These are phyloP conservation scores for Paragyromitra xinjiangensis DNA, from an alignment of 495 filamentous ascomycete genomes.

Conservation along the genomic window DNA sequence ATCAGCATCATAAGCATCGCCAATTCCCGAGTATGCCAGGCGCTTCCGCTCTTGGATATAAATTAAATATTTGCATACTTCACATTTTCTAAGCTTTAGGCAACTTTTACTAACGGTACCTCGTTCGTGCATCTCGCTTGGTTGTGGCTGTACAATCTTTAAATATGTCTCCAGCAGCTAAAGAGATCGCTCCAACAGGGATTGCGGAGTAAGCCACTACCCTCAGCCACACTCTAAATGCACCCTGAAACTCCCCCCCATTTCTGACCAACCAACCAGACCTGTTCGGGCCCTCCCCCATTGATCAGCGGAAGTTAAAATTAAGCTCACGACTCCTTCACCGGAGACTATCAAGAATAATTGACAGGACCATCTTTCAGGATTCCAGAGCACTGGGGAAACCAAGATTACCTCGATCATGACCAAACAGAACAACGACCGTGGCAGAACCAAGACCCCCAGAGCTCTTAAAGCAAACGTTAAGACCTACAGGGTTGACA, in stretches of 20 bases:
- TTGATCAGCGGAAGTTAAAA: constrained; percentile 37
- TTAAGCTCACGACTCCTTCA: constrained; percentile 34
- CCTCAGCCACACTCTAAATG: constrained; percentile 51
- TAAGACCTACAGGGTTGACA: constrained; percentile 39
- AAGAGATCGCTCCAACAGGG: constrained; percentile 51
- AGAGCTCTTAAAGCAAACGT: constrained; percentile 28
- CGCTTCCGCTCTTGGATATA: constrained; percentile 2
- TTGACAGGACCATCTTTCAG: not conserved
- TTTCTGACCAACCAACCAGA: constrained; percentile 33
- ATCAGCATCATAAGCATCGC: constrained; percentile 6
- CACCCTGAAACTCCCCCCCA: constrained; percentile 12
- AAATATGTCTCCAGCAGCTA: constrained; percentile 52
- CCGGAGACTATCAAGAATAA: constrained; percentile 4
- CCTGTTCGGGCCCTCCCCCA: constrained; percentile 12
- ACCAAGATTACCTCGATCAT: constrained; percentile 17
- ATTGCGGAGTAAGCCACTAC: constrained; percentile 40
- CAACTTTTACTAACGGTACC: constrained; percentile 1
- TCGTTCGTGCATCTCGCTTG: constrained; percentile 45
- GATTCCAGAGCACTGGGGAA: not conserved
- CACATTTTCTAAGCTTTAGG: constrained; percentile 35
- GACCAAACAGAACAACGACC: constrained; percentile 23
- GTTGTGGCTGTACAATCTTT: constrained; percentile 53
- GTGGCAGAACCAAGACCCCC: constrained; percentile 24
- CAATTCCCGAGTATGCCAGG: not conserved
- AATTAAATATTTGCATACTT: constrained; percentile 7